Base-by-base conservation (phyloP, 163 green algal genomes). In the Chlamydomonas reinhardtii region DNA sequence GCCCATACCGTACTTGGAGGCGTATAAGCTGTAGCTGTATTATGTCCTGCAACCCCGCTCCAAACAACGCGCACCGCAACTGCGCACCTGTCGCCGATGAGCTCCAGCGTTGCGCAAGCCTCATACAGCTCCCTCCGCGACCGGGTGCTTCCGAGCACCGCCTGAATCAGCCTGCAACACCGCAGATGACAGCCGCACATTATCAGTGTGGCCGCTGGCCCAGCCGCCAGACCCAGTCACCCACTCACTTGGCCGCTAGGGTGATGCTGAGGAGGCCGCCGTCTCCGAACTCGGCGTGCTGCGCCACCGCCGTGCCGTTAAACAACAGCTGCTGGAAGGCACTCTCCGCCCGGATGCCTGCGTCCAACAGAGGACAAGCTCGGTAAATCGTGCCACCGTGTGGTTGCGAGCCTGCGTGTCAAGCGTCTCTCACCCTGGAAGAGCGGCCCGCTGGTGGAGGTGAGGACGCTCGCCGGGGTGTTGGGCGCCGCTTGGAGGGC, bases 271-370 rank as follows among this genome's bases (percentile, higher is more conserved):
- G 32, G 22, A 86, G 68, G 12, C 85, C 85, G 4, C 76, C 76
- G n/a, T 90, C 85, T 17, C 85, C 85, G 62, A 74, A 86, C 34
- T 78, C 39, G 1, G 69, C 76, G n/a, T 78, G 52, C 72, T 90
- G 85, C 20, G 85, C 61, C 32, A 61, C 32, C 31, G 85, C 85
- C 48, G 85, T 85, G 16, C 70, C 52, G 37, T 62, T 32, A 2
- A 56, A 32, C 17, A 90, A 76, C 48, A 90, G 62, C 48, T 82
- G 71, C 27, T 24, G 31, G 4, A 90, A 59, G 15, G 52, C 37
- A 16, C 82, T 59, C 12, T 29, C 24, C 16, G 29, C 39, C 3
- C 19, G 64, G 12, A 74, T 75, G 27, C 76, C 76, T 84, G 48
- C 14, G 48, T 1, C 9, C 11, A 17, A 19, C n/a, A n/a, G n/a